Evolutionary conservation across 139 green algal genomes (phyloP), one percentile per base, ranked within the genome.

Genomic region (Spirogloea muscicola): DNA sequence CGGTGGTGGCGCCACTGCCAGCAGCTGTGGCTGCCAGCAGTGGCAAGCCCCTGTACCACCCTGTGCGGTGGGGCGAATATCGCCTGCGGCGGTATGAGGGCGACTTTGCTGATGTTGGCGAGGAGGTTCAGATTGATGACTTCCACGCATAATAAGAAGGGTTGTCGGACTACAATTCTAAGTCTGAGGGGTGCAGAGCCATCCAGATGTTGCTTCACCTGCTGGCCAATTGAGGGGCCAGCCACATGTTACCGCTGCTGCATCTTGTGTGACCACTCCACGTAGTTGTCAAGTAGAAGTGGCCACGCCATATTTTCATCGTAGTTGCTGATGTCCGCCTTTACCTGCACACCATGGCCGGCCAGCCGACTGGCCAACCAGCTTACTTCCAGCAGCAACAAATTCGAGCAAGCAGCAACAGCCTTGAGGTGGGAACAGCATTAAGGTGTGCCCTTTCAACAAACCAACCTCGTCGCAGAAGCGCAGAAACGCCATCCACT

Each of bases 231-330:
- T n/a, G n/a, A n/a, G n/a, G n/a, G n/a, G n/a, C n/a, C n/a, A n/a
- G n/a, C n/a, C n/a, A n/a, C n/a, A n/a, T n/a, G n/a, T n/a, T n/a
- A n/a, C n/a, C n/a, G n/a, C n/a, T n/a, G n/a, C n/a, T n/a, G n/a
- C n/a, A n/a, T n/a, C n/a, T n/a, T n/a, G n/a, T n/a, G n/a, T n/a
- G n/a, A n/a, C 72, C 79, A 88, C 44, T 89, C 86, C 41, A 89
- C 87, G 76, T 85, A 91, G 38, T 83, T 84, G 74, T 90, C 86
- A 27, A 90, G 58, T 21, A 91, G 71, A 51, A 90, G 41, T 2
- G 86, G 86, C 87, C 87, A 91, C 0, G 87, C 87, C 21, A 80
- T 49, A 60, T 80, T 80, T 37, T 88, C 86, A n/a, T 90, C 86
- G 65, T 82, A 85, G 65, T 88, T 83, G 25, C 59, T 78, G 33